Conservation (phyloP, 257 asterid genomes). For the Gynochthodes officinalis region DNA sequence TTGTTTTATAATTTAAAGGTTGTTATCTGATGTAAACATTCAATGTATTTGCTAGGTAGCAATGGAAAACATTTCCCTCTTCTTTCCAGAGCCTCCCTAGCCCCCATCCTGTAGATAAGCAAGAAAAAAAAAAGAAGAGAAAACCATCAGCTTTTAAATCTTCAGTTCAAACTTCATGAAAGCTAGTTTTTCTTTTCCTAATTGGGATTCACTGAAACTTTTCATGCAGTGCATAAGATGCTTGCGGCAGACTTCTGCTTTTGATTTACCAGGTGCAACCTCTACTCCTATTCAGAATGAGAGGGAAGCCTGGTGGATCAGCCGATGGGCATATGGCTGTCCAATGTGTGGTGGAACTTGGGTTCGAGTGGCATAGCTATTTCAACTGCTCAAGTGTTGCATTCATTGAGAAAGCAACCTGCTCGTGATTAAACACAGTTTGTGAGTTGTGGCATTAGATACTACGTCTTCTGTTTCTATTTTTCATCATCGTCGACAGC, state of each 20-base stretch:
- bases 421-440: neutral
- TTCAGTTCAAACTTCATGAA: neutral
- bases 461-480: neutral
- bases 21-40: neutral
- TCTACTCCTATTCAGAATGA: slow-evolving; percentile 52
- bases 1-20: too few relatives aligned
- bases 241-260: slow-evolving; percentile 89
- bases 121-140: neutral
- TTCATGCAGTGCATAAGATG: slow-evolving; percentile 91
- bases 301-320: slow-evolving; percentile 90
- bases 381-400: neutral
- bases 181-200: neutral
- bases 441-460: neutral
- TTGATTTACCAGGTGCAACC: slow-evolving; percentile 60
- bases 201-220: neutral
- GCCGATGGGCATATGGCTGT: slow-evolving; percentile 93
- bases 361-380: slow-evolving; percentile 77
- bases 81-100: neutral
- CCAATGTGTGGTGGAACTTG: slow-evolving; percentile 99
- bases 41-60: neutral
- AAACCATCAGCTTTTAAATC: neutral
- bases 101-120: neutral
- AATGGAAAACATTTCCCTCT: neutral
- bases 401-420: neutral
- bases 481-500: neutral